Base-by-base conservation (phyloP, 2,329 filamentous ascomycete genomes). In the Cladosporium austrohemisphaericum region DNA sequence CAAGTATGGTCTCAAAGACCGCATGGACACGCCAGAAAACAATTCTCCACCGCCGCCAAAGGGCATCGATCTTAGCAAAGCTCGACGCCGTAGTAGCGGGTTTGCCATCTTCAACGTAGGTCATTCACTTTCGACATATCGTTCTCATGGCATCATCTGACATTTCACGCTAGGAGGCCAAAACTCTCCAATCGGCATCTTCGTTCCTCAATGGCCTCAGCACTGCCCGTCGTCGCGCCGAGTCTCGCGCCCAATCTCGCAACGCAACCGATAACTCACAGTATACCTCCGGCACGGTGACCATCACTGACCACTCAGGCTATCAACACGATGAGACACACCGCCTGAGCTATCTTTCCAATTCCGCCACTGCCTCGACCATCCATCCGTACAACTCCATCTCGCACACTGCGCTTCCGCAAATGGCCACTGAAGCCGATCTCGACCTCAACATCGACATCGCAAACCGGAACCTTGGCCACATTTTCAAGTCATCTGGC, bases 191-290 rank as follows among this genome's bases (percentile, higher is more conserved):
- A 51, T 64, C 61, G 11, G 62, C 63, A 5, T 53, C 58, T 9
- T 65, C 62, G 14, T 65, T 65, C 35, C 57, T 65, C 35, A 65
- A 65, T 46, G 61, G 63, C 8, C 54, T 65, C 43, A 60, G 56
- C 41, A 64, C 61, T 36, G 52, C 61, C 28, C 62, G 62, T 26
- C 56, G 62, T 28, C 59, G 61, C 25, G 62, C 61, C 32, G 62
- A 65, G 44, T 60, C 57, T 49, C 37, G 41, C 18, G 35, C 49
- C 45, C 49, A 46, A 55, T 52, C 41, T 51, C 54, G 41, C 49
- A 50, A 32, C 33, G 48, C 31, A 50, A 50, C 41, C 25, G 33
- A 36, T 43, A 46, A 50, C 28, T 46, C 50, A 26, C 49, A 49
- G 41, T n/a, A 41, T 22, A 52, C 46, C 16, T 43, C 52, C n/a